phyloP scores from a whole-genome alignment of 2,329 filamentous ascomycete species.

The Fusarium tanahbumbuense region DNA sequence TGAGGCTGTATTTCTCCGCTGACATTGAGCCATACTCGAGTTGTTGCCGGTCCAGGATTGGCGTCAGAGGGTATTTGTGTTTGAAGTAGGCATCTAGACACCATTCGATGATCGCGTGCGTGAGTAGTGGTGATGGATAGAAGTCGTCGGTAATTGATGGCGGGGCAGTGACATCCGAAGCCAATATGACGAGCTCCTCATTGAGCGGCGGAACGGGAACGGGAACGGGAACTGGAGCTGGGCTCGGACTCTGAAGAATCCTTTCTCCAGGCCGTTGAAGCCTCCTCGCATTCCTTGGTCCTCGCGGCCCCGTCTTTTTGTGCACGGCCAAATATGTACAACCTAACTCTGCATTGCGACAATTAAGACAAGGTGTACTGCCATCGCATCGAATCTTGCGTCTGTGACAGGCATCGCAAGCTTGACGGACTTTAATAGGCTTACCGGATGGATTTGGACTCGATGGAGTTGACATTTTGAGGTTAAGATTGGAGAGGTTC shows the following conservation, averaged over 20 bases:
- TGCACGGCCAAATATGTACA: conserved; percentile 49
- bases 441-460: neutral
- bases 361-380: conserved; percentile 45
- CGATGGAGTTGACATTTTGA: neutral
- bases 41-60: conserved; percentile 44
- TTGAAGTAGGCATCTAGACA: conserved; percentile 50
- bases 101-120: conserved; percentile 31
- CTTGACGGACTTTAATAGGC: conserved; percentile 32
- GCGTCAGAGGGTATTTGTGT: conserved; percentile 52
- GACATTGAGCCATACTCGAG: conserved; percentile 19
- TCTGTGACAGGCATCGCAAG: conserved; percentile 48
- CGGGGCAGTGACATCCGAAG: accelerated
- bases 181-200: neutral
- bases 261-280: neutral
- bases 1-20: conserved; percentile 44
- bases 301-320: conserved; percentile 49
- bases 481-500: neutral
- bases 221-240: neutral
- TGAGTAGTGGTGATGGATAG: conserved; percentile 19
- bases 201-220: accelerated
- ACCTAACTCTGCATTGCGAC: conserved; percentile 14
- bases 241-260: neutral
- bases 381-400: conserved; percentile 50
- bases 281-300: conserved; percentile 1
- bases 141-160: accelerated